Conservation (phyloP, 306 rosid species). For the Psophocarpus tetragonolobus region DNA sequence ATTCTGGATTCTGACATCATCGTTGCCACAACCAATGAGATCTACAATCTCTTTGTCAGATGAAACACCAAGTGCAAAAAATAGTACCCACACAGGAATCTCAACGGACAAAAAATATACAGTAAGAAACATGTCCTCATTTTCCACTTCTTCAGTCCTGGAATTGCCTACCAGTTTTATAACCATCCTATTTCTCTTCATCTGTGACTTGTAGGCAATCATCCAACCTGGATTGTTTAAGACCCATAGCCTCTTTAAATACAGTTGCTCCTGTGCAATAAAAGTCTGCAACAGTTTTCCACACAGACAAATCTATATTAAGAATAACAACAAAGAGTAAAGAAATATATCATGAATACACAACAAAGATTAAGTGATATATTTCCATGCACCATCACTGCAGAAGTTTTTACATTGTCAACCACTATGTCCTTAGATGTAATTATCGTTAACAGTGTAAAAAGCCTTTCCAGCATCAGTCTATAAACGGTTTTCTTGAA, state of each 20-base stretch:
- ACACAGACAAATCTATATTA: background rate
- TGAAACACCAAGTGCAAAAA: constrained; percentile 77
- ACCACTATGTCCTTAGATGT: background rate
- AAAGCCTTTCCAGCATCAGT: background rate
- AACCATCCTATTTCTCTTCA: constrained; percentile 75
- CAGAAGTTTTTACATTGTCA: background rate
- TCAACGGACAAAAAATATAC: constrained; percentile 76
- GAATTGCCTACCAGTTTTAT: constrained; percentile 59
- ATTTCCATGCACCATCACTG: background rate
- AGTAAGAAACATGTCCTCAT: constrained; percentile 67
- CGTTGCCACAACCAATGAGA: constrained; percentile 61
- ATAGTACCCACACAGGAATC: constrained; percentile 82
- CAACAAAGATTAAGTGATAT: background rate
- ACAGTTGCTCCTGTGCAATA: constrained; percentile 88
- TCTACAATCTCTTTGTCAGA: constrained; percentile 82
- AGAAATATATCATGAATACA: background rate
- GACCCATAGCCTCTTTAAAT: constrained; percentile 76
- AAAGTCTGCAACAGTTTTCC: constrained; percentile 63
- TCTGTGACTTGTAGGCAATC: constrained; percentile 67
- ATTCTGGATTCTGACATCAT: constrained; percentile 59
- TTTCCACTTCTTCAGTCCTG: constrained; percentile 53
- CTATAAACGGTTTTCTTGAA: background rate
- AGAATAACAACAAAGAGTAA: background rate
- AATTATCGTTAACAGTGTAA: background rate
- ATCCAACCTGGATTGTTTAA: constrained; percentile 59